Percentiles rank a stretch among this genome's conserved stretches.
phyloP scores from a whole-genome alignment of 345 rosid species.

The Bruguiera parviflora region DNA sequence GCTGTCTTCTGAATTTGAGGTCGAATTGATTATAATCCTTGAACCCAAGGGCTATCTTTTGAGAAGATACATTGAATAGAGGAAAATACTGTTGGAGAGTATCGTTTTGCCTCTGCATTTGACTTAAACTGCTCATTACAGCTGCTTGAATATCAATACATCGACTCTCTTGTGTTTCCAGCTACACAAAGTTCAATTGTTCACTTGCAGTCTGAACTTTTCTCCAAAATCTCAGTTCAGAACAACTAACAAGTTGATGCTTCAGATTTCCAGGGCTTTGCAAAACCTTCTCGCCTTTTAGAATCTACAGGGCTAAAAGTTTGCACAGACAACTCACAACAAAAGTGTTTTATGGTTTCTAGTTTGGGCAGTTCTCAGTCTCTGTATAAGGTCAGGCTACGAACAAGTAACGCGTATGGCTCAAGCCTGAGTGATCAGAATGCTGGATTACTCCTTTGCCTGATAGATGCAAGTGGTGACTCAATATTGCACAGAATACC shows the following conservation, averaged over 20 bases:
- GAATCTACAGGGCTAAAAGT: constrained; percentile 50
- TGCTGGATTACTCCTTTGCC: constrained; percentile 62
- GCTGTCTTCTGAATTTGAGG: not conserved
- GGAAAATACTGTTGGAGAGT: not conserved
- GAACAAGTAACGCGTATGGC: constrained; percentile 63
- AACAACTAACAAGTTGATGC: constrained; percentile 7
- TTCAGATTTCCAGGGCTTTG: constrained; percentile 77
- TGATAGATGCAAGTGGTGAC: constrained; percentile 64
- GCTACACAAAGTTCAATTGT: not conserved
- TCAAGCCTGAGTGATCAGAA: constrained; percentile 58
- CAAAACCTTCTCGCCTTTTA: constrained; percentile 60
- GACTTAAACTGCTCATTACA: not conserved
- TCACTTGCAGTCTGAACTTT: constrained; percentile 4
- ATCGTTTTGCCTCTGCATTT: not conserved
- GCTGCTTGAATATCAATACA: too few relatives aligned
- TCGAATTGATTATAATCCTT: too few relatives aligned
- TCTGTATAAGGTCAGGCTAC: constrained; percentile 58
- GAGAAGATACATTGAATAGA: not conserved
- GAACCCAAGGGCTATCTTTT: not conserved
- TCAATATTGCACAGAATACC: constrained; percentile 69
- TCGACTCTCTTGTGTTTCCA: not conserved
- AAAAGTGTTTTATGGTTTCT: constrained; percentile 22
- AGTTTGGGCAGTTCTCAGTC: constrained; percentile 30
- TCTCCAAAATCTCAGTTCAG: not conserved
- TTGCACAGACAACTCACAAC: constrained; percentile 24